These are phyloP conservation scores for Aspergillus eucalypticola DNA, from an alignment of 2,329 filamentous ascomycete genomes.

Conservation along the genomic window DNA sequence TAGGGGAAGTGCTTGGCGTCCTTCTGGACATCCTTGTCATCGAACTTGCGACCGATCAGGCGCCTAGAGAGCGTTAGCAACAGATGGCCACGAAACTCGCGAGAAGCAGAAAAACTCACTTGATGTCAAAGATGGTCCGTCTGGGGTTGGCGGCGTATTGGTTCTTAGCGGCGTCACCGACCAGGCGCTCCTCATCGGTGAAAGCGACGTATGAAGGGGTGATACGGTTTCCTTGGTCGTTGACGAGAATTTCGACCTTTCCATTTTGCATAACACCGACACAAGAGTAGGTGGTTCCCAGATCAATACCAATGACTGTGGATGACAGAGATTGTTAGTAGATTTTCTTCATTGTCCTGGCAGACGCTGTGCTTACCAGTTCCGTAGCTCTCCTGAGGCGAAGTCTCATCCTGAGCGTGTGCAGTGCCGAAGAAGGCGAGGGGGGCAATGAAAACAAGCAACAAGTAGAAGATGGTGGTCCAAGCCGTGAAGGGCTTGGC, in stretches of 20 bases:
- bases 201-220: conserved; percentile 95
- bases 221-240: conserved; percentile 96
- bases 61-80: conserved; percentile 56
- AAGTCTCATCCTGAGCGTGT: conserved; percentile 67
- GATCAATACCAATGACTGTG: conserved; percentile 89
- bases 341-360: no score
- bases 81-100: not conserved
- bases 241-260: conserved; percentile 92
- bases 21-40: conserved; percentile 81
- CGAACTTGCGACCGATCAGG: conserved; percentile 80
- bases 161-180: conserved; percentile 97
- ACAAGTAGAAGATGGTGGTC: conserved; percentile 88
- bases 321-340: not conserved
- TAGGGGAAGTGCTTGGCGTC: conserved; percentile 99
- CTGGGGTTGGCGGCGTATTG: conserved; percentile 79
- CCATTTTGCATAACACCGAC: conserved; percentile 95
- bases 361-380: conserved; percentile 53
- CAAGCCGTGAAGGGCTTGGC: conserved; percentile 72
- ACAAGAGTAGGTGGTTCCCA: conserved; percentile 84
- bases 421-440: conserved; percentile 78
- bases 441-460: conserved; percentile 81
- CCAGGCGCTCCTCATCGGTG: conserved; percentile 93
- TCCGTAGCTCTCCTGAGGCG: conserved; percentile 73
- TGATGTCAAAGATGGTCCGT: conserved; percentile 78
- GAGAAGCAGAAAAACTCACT: conserved; percentile 60